Conservation (phyloP, 1,139 yeast species). For the Candida glucosophila region DNA sequence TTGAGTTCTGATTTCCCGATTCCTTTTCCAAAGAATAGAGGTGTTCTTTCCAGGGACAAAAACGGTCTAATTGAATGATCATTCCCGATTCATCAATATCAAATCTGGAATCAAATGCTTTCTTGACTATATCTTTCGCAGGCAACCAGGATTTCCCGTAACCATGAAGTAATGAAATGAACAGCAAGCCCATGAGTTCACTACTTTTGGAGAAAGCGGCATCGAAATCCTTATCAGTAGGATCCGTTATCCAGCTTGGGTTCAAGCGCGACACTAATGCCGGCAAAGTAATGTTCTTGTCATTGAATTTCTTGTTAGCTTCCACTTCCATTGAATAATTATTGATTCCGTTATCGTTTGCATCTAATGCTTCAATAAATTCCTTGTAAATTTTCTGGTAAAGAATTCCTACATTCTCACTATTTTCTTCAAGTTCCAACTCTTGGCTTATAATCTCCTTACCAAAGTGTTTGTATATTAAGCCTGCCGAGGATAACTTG, state of each 20-base stretch:
- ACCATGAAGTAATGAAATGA: slow-evolving; percentile 56
- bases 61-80: slow-evolving; percentile 60
- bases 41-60: slow-evolving; percentile 95
- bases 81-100: slow-evolving; percentile 57
- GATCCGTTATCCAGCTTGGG: slow-evolving; percentile 72
- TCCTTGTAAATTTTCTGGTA: slow-evolving; percentile 73
- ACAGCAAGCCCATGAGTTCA: slow-evolving; percentile 74
- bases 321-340: slow-evolving; percentile 51
- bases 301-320: slow-evolving; percentile 23
- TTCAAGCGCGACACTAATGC: slow-evolving; percentile 66
- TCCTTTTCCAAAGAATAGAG: slow-evolving; percentile 67
- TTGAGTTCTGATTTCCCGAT: slow-evolving; percentile 41
- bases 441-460: slow-evolving; percentile 56
- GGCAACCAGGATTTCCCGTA: slow-evolving; percentile 89
- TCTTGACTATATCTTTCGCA: slow-evolving; percentile 68
- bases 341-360: slow-evolving; percentile 88
- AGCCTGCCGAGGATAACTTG: slow-evolving; percentile 88
- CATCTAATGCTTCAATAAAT: slow-evolving; percentile 87
- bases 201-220: slow-evolving; percentile 63
- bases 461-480: slow-evolving; percentile 90
- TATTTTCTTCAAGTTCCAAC: slow-evolving; percentile 19
- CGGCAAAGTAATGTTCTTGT: slow-evolving; percentile 58
- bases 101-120: slow-evolving; percentile 53
- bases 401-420: slow-evolving; percentile 50
- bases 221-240: slow-evolving; percentile 62